Base-by-base conservation (phyloP, 768 basidiomycete genomes). In the Amanita pseudoporphyria region DNA sequence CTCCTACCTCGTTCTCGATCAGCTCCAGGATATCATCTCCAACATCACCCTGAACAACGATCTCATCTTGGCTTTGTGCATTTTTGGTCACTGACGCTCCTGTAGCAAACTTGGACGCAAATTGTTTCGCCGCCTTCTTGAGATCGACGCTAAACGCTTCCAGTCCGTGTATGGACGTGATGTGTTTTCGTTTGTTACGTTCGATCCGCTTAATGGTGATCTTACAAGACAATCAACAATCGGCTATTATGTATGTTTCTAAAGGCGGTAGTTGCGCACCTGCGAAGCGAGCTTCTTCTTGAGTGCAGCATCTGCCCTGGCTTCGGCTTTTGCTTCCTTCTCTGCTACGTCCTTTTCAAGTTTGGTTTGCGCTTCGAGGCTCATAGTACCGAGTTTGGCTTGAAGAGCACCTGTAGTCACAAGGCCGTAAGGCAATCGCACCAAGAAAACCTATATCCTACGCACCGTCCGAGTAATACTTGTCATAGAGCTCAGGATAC, bases 1-100 rank as follows among this genome's bases (percentile, higher is more conserved):
- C 61, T 5, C 81, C 82, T 1, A 68, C 72, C 36, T 67, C 73
- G 45, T 77, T 76, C 63, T 82, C 82, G 24, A 92, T 79, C 73
- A 92, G 79, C 82, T n/a, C n/a, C n/a, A n/a, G n/a, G n/a, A n/a
- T n/a, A n/a, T n/a, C n/a, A n/a, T n/a, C n/a, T n/a, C n/a, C 77
- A 2, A 97, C 95, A 64, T 99, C 96, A 12, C 96, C 96, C 60
- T 97, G 94, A n/a, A 99, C 87, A 22, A 96, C 87, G 57, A 99
- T 91, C 70, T 98, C 94, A 43, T 98, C 96, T 55, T 76, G 74
- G 1, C 94, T 94, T 59, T 89, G 86, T 1, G 79, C 69, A 53
- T 92, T 96, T 73, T 96, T 97, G 43, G 84, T 85, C 6, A 99
- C 93, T 14, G 87, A 90, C 7, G 91, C 80, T 3, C 96, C 95